Percentiles rank a stretch among this genome's conserved stretches.
Conservation (phyloP, 208 protist genomes). For the Trypanosoma boissoni region DNA sequence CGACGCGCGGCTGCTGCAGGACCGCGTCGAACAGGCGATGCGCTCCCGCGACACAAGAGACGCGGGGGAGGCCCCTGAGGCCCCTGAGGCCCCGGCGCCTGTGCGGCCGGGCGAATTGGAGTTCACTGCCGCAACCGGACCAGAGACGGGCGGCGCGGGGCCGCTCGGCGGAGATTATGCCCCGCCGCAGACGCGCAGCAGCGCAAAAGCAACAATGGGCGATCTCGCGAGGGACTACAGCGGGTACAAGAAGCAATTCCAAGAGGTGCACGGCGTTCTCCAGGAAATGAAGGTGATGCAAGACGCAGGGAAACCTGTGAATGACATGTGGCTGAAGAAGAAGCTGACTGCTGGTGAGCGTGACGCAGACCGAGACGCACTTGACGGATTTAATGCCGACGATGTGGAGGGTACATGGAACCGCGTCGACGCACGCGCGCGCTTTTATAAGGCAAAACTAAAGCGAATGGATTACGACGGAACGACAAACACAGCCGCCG, state of each 20-base stretch:
- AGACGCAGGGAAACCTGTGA: constrained; percentile 66
- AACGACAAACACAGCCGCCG: constrained; percentile 47
- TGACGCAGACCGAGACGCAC: constrained; percentile 41
- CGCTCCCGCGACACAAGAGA: constrained; percentile 27
- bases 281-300: constrained; percentile 76
- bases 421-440: constrained; percentile 69
- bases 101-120: neutral
- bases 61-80: neutral
- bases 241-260: constrained; percentile 71
- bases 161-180: constrained; percentile 30
- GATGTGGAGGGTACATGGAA: constrained; percentile 85
- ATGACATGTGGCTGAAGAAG: constrained; percentile 78
- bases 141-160: constrained; percentile 8
- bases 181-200: constrained; percentile 11
- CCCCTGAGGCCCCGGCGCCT: too few species aligned
- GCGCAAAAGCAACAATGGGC: constrained; percentile 16
- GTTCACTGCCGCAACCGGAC: constrained; percentile 10
- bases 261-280: constrained; percentile 68
- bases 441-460: constrained; percentile 86
- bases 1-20: constrained; percentile 64
- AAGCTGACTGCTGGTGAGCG: constrained; percentile 41
- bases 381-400: constrained; percentile 68
- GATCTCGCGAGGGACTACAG: constrained; percentile 55
- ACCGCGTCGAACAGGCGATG: constrained; percentile 60
- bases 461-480: constrained; percentile 89